These are phyloP conservation scores for Fusarium veterinarium DNA, from an alignment of 2,329 filamentous ascomycete species.

Conservation along the genomic window DNA sequence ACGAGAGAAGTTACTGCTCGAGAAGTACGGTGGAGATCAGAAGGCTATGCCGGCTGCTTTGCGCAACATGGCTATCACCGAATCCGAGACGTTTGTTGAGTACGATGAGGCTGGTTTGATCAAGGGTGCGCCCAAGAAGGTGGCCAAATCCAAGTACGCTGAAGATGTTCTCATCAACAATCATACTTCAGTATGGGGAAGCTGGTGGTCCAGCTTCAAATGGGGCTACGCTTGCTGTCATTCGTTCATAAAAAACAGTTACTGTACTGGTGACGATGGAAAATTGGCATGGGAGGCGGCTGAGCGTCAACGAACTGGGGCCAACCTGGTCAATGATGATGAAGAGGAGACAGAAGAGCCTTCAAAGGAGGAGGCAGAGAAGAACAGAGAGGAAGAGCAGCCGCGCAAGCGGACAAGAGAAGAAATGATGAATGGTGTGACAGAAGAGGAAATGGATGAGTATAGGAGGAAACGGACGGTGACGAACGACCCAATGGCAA, in stretches of 20 bases:
- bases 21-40: constrained; percentile 82
- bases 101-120: constrained; percentile 92
- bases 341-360: constrained; percentile 43
- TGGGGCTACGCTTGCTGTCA: constrained; percentile 98
- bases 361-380: constrained; percentile 45
- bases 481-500: constrained; percentile 88
- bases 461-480: constrained; percentile 81
- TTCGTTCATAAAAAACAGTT: constrained; percentile 94
- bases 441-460: constrained; percentile 86
- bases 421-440: constrained; percentile 81
- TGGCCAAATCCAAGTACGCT: constrained; percentile 88
- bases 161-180: constrained; percentile 93
- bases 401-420: constrained; percentile 79
- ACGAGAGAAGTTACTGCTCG: constrained; percentile 75
- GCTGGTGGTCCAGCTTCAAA: constrained; percentile 95
- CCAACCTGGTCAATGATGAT: constrained; percentile 51
- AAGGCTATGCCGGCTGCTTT: constrained; percentile 69
- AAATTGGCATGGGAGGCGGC: constrained; percentile 83
- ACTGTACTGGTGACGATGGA: constrained; percentile 93
- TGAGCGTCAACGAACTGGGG: constrained; percentile 68
- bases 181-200: constrained; percentile 92
- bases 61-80: constrained; percentile 75
- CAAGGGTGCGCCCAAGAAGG: constrained; percentile 84
- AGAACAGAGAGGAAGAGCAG: constrained; percentile 47
- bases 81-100: constrained; percentile 90